Evolutionary conservation across 2,329 filamentous ascomycete genomes (phyloP).

Genomic region (Phialophora verrucosa): DNA sequence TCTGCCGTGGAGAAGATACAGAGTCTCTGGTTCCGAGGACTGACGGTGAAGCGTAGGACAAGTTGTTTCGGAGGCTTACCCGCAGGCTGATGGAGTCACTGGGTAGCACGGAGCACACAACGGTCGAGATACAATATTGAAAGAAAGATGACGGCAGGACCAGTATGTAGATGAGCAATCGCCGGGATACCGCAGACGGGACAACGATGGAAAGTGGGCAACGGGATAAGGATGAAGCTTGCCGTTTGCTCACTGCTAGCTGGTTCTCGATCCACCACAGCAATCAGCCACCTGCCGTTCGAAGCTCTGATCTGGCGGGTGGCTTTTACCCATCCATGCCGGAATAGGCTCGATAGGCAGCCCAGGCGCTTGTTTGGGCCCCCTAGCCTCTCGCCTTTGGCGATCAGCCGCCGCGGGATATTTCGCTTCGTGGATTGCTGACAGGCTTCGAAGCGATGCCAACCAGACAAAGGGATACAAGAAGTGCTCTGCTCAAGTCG

Average conservation of each 20-base stretch:
- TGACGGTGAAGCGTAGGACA: neutral
- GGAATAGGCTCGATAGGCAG: slow-evolving; percentile 7
- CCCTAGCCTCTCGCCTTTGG: slow-evolving; percentile 15
- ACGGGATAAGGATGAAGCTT: slow-evolving; percentile 1
- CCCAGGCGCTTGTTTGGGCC: slow-evolving; percentile 11
- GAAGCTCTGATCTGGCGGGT: slow-evolving; percentile 10
- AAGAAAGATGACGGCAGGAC: neutral
- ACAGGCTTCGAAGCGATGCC: neutral
- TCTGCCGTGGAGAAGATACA: neutral
- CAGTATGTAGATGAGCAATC: neutral
- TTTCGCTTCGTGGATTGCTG: slow-evolving; percentile 1
- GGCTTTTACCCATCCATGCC: slow-evolving; percentile 6
- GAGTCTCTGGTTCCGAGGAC: neutral
- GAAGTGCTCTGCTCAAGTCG: neutral
- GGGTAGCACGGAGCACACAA: neutral
- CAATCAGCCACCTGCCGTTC: neutral
- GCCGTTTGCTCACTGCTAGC: neutral
- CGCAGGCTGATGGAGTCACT: neutral
- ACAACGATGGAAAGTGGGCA: slow-evolving; percentile 3
- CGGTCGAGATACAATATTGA: neutral
- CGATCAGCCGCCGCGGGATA: slow-evolving; percentile 23
- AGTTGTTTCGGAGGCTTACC: neutral
- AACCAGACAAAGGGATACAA: neutral
- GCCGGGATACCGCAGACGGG: neutral
- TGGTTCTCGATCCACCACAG: slow-evolving; percentile 1